Evolutionary conservation across 139 green algal species (phyloP), one percentile per base, ranked within the genome.

Genomic region (Chlorella sp.): DNA sequence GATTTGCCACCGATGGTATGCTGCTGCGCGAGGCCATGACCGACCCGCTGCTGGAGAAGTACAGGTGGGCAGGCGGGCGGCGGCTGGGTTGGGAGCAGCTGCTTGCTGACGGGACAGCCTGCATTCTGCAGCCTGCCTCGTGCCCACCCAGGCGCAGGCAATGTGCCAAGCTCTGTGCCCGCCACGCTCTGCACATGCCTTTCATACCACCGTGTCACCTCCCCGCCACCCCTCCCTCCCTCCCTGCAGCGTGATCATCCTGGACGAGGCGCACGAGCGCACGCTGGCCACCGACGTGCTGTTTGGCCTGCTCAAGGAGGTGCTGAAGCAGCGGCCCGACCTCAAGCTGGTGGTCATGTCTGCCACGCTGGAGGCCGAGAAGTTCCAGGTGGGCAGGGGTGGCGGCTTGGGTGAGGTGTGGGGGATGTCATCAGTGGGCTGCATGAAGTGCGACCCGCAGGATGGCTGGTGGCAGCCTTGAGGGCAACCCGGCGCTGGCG

Each of bases 271-370:
- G 30, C 95, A 98, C 85, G 95, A 98, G 87, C 87, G 95, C 51
- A 98, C 95, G 26, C 90, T 98, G 30, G 91, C 92, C 44, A 98
- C 95, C 25, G 95, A 98, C 87, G 91, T 98, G 20, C 90, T 98
- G 69, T 98, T 98, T 89, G 95, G 95, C 32, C 92, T 98, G 60
- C 71, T 98, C 63, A 98, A 98, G 84, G 94, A 95, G 84, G 92
- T 98, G 51, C 89, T 99, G 63, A 93, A 94, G 85, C 87, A 96
- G 86, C 94, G 97, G 1, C 41, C 87, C 0, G 95, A 99, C 90
- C 91, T 99, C 41, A 99, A 99, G 93, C 89, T 99, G 71, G 96
- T 99, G 85, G 97, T 99, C n/a, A 99, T 99, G 97, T 97, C 91
- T 84, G 97, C 97, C 67, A 99, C 97, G 30, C 92, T 99, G 39